Evolutionary conservation across 805 yeast genomes (phyloP).

Genomic region (Isabelozyma heimii): DNA sequence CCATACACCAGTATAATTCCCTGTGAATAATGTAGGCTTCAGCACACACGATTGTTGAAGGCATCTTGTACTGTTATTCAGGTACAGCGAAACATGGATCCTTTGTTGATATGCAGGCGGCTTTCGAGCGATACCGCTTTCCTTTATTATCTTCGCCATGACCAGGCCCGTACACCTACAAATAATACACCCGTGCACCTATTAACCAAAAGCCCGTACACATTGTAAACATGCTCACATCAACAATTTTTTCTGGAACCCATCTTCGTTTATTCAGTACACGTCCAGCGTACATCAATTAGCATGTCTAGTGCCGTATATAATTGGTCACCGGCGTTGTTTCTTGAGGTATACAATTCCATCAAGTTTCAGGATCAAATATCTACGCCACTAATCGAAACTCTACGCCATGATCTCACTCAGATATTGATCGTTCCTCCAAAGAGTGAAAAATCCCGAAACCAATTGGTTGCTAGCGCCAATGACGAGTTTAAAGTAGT

Average conservation of each 20-base stretch:
- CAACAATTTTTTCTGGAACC: neutral
- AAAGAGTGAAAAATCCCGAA: constrained; percentile 47
- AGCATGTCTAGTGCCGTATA: neutral
- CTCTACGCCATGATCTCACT: constrained; percentile 45
- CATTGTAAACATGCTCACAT: neutral
- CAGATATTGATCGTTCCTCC: constrained; percentile 39
- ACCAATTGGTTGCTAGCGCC: constrained; percentile 30
- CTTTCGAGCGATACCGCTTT: no score
- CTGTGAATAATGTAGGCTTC: no score
- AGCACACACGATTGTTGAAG: no score
- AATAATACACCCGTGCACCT: no score
- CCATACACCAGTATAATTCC: no score
- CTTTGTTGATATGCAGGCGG: no score
- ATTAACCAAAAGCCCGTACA: no score
- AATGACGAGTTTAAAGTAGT: constrained; percentile 20
- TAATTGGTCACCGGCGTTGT: constrained; percentile 41
- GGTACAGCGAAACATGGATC: no score
- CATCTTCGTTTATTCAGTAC: no score
- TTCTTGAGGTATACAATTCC: constrained; percentile 45
- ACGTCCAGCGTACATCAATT: neutral
- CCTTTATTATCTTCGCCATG: no score
- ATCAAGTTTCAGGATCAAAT: constrained; percentile 24
- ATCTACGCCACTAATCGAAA: constrained; percentile 21
- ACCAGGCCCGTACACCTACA: no score
- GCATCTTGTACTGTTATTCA: no score